phyloP scores from a whole-genome alignment of 768 basidiomycete genomes.

The Xerocomellus dryophilus region DNA sequence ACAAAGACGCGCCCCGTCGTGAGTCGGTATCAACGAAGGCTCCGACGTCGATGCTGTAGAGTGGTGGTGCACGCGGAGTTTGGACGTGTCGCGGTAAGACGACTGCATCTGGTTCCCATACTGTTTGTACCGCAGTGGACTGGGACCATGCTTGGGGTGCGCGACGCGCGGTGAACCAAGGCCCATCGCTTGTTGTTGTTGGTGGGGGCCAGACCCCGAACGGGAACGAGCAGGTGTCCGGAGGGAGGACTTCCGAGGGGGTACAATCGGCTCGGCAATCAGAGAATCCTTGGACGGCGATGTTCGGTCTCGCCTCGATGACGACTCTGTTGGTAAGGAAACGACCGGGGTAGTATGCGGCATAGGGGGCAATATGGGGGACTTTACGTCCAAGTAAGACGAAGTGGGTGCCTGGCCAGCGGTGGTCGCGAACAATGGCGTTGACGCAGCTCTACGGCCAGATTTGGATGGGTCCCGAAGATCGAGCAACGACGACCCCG shows the following conservation, averaged over 20 bases:
- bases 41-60: slow-evolving; percentile 78
- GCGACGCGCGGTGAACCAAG: slow-evolving; percentile 33
- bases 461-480: slow-evolving; percentile 66
- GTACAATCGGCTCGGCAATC: slow-evolving; percentile 37
- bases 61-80: slow-evolving; percentile 62
- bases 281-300: slow-evolving; percentile 48
- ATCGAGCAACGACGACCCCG: slow-evolving; percentile 50
- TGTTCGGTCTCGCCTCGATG: slow-evolving; percentile 29
- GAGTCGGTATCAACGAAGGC: slow-evolving; percentile 64
- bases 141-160: slow-evolving; percentile 38
- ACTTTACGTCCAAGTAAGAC: slow-evolving; percentile 20
- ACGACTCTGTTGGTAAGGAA: slow-evolving; percentile 23
- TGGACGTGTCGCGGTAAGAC: slow-evolving; percentile 38
- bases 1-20: slow-evolving; percentile 51
- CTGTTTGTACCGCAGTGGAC: slow-evolving; percentile 45
- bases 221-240: slow-evolving; percentile 32
- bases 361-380: slow-evolving; percentile 17
- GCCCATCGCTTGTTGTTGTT: slow-evolving; percentile 22
- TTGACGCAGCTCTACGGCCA: slow-evolving; percentile 39
- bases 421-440: slow-evolving; percentile 40
- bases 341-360: slow-evolving; percentile 23
- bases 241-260: slow-evolving; percentile 32
- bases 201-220: slow-evolving; percentile 28
- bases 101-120: slow-evolving; percentile 36
- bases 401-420: slow-evolving; percentile 24